phyloP scores from a whole-genome alignment of 495 filamentous ascomycete species.

The Podospora pseudocomata region DNA sequence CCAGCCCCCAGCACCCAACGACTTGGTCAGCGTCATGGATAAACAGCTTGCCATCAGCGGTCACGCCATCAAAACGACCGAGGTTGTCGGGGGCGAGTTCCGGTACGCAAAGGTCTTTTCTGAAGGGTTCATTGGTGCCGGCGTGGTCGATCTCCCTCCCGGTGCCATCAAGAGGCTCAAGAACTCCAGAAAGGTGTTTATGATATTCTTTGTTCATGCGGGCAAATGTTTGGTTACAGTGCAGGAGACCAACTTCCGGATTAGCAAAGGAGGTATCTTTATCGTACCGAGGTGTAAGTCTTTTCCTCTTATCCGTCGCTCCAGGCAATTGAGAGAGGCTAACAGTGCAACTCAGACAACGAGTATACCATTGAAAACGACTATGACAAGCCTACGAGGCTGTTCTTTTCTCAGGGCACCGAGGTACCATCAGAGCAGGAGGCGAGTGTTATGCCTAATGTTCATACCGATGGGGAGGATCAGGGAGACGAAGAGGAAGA shows the following conservation, averaged over 20 bases:
- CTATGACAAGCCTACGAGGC: conserved; percentile 58
- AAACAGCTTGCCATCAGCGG: conserved; percentile 74
- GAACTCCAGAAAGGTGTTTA: conserved; percentile 88
- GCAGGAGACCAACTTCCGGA: conserved; percentile 75
- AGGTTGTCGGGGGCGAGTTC: conserved; percentile 73
- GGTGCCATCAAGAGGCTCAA: conserved; percentile 79
- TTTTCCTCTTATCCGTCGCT: conserved; percentile 10
- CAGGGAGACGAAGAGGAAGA: conserved; percentile 15
- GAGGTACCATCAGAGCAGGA: conserved; percentile 37
- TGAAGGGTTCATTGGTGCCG: conserved; percentile 78
- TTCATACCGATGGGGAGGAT: conserved; percentile 7
- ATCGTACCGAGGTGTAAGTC: conserved; percentile 89
- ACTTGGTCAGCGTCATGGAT: conserved; percentile 48
- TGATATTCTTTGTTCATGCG: conserved; percentile 84
- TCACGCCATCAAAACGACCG: conserved; percentile 68
- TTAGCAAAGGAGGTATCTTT: conserved; percentile 82
- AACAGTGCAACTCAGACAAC: conserved; percentile 55
- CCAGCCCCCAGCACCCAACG: conserved; percentile 39
- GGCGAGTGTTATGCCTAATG: neutral
- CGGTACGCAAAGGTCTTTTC: conserved; percentile 82
- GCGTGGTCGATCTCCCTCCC: conserved; percentile 82
- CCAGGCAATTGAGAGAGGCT: conserved; percentile 1
- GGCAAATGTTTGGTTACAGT: conserved; percentile 75
- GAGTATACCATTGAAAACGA: conserved; percentile 79
- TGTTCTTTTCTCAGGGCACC: conserved; percentile 85